Evolutionary conservation across 2,329 filamentous ascomycete genomes (phyloP), one percentile per base, ranked within the genome.

Genomic region (Aschersonia sp.): DNA sequence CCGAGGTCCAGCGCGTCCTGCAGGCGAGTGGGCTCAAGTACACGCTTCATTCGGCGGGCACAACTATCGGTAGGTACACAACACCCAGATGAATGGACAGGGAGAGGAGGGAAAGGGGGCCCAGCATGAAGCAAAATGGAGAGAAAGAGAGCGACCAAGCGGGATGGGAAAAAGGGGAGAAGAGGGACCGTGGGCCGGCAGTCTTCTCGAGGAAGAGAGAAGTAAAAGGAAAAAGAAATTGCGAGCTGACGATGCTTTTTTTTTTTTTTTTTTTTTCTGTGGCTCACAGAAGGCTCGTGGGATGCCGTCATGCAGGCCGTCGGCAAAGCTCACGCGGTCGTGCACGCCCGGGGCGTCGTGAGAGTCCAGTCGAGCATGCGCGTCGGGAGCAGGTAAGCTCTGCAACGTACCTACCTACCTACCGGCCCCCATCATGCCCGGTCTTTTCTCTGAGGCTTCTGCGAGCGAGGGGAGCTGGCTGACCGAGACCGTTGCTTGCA

Each of bases 21-120:
- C 80, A 84, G 64, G 79, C 77, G 47, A 92, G 84, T 55, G 87
- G 87, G 2, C 64, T 97, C 52, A 81, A 79, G 53, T 90, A 89
- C 62, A 81, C 76, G 44, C 92, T 97, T 87, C 90, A 97, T 66
- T 89, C 86, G 30, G 89, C 88, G 2, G 92, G 90, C 10, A 95
- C 90, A 0, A 97, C 90, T 0, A 77, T 97, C 48, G 88, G 87
- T 92, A 70, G 49, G 81, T 42, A 8, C 14, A 29, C 12, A 8
- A 8, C n/a, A 9, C 32, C 2, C 32, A 37, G 32, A 37, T 37
- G 32, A 37, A 37, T 37, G 12, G 22, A 22, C 22, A 22, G 22
- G 22, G 2, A 22, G 22, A 22, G 3, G 22, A 14, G 14, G 14
- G 14, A 14, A 14, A 22, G 22, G 22, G 22, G 22, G 22, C 2